Conservation (phyloP, 345 rosid species). For the Iberis pinnata region DNA sequence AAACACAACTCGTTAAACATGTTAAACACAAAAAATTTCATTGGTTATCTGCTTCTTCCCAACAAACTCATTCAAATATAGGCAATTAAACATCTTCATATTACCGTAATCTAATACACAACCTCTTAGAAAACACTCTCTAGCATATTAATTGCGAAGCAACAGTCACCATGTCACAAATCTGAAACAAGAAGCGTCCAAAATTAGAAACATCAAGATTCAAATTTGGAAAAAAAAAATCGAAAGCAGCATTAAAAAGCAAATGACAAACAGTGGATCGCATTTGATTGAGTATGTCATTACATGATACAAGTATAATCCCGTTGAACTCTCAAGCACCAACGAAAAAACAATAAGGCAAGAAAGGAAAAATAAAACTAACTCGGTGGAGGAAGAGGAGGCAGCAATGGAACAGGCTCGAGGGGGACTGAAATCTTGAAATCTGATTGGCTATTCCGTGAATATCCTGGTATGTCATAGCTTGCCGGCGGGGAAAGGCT, state of each 20-base stretch:
- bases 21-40: no score
- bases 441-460: conserved; percentile 43
- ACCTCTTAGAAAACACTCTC: no score
- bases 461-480: conserved; percentile 72
- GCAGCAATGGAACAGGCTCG: conserved; percentile 35
- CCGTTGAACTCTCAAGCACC: not conserved
- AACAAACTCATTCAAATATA: no score
- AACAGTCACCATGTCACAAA: conserved; percentile 87
- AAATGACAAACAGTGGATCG: conserved; percentile 69
- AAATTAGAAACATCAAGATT: conserved; percentile 8
- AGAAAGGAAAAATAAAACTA: conserved; percentile 17
- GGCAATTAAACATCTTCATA: no score
- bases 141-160: conserved; percentile 82
- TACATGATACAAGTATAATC: conserved; percentile 61
- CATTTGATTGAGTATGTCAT: conserved; percentile 97
- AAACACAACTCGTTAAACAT: no score
- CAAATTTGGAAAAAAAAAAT: conserved; percentile 4
- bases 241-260: conserved; percentile 18
- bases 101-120: no score
- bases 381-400: conserved; percentile 52
- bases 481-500: conserved; percentile 76
- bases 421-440: conserved; percentile 36
- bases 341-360: not conserved
- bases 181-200: conserved; percentile 40
- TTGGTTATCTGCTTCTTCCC: no score